These are phyloP conservation scores for Juglanconis juglandina DNA, from an alignment of 2,329 filamentous ascomycete species.

Conservation along the genomic window DNA sequence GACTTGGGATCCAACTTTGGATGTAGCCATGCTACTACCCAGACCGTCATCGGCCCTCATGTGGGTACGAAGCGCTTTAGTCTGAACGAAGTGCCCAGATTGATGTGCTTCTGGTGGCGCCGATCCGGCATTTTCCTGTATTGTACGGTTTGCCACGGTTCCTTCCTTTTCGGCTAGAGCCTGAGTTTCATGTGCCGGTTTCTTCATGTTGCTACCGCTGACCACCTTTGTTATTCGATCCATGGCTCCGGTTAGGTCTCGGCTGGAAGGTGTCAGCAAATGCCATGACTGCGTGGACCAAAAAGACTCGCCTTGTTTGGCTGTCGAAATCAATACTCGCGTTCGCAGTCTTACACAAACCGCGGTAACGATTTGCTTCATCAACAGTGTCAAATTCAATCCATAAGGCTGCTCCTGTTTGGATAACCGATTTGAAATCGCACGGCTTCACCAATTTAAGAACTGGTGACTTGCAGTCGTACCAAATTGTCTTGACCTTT, in stretches of 20 bases:
- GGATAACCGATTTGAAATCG: neutral
- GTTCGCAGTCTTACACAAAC: neutral
- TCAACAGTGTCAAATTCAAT: slow-evolving; percentile 12
- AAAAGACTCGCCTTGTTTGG: neutral
- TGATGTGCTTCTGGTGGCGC: neutral
- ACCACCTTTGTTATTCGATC: neutral
- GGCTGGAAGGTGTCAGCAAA: slow-evolving; percentile 3
- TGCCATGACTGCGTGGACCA: too few relatives aligned
- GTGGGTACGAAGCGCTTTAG: slow-evolving; percentile 1
- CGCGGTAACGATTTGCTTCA: slow-evolving; percentile 1
- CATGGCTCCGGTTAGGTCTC: neutral
- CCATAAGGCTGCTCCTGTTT: neutral
- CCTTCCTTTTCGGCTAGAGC: neutral
- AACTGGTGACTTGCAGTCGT: neutral
- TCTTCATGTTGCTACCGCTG: neutral
- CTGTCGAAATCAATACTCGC: neutral
- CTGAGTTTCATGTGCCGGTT: neutral
- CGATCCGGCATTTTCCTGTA: neutral
- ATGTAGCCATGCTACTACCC: neutral
- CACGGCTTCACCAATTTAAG: neutral
- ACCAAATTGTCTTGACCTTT: neutral
- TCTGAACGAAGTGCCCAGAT: neutral
- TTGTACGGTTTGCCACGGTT: neutral
- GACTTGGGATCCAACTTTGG: neutral
- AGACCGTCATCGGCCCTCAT: slow-evolving; percentile 1